Conservation (phyloP, 768 basidiomycete genomes). For the Agrocybe chaxingu region DNA sequence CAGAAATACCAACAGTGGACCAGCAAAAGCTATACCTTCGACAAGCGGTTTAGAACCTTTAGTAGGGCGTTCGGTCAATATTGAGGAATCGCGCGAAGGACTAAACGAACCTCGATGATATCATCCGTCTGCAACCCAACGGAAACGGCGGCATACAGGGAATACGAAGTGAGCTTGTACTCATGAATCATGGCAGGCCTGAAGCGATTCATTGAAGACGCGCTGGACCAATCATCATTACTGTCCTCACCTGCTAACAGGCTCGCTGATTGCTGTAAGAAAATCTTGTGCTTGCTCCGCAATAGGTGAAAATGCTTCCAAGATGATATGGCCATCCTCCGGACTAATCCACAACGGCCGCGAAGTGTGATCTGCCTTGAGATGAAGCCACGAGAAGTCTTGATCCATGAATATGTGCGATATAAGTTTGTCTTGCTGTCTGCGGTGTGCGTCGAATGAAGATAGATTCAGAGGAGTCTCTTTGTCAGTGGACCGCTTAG, state of each 20-base stretch:
- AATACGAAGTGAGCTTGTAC: conserved; percentile 98
- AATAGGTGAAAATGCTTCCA: conserved; percentile 97
- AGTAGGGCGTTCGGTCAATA: conserved; percentile 20
- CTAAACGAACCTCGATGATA: conserved; percentile 86
- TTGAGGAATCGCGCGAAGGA: conserved; percentile 16
- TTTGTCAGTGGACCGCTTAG: conserved; percentile 45
- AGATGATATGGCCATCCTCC: conserved; percentile 87
- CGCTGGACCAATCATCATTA: neutral
- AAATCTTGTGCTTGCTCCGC: conserved; percentile 99
- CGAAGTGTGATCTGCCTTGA: conserved; percentile 89
- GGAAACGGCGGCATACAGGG: conserved; percentile 96
- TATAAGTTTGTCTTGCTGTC: conserved; percentile 71
- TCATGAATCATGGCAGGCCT: conserved; percentile 99
- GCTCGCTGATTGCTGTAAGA: conserved; percentile 95
- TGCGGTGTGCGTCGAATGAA: conserved; percentile 61
- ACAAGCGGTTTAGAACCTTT: conserved; percentile 77
- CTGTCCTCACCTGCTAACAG: conserved; percentile 85
- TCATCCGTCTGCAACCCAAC: conserved; percentile 97
- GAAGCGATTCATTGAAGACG: conserved; percentile 13
- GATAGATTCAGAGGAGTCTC: conserved; percentile 40
- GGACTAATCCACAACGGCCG: conserved; percentile 97
- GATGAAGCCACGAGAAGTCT: conserved; percentile 82
- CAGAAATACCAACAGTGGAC: neutral
- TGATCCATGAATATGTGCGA: conserved; percentile 83
- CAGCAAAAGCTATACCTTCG: conserved; percentile 49